Base-by-base conservation (phyloP, 805 yeast genomes). In the Zygoascus tannicola region DNA sequence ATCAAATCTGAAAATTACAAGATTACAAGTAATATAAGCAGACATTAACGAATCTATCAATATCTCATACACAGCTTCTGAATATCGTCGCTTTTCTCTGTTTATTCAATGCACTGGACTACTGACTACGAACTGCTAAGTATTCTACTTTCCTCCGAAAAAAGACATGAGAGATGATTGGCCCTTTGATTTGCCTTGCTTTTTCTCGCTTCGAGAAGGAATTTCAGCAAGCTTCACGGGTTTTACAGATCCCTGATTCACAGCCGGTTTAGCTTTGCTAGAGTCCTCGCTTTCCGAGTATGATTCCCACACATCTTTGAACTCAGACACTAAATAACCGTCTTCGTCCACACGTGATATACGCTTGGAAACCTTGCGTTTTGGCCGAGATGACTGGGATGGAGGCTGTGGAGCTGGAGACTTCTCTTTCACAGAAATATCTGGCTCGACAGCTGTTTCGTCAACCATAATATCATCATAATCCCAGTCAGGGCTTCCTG, bases 301-400 rank as follows among this genome's bases (percentile, higher is more conserved):
- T n/a, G 49, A 35, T 30, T 46, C 51, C 46, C 50, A 50, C 8
- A 22, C 49, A 8, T 47, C 51, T 23, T 46, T 48, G 10, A 45
- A 34, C 22, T 35, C 38, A 2, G 54, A 47, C 10, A 40, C 47
- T 12, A 49, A 35, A 22, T 49, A 49, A 4, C 52, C 52, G 20
- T 43, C 23, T 12, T 35, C 40, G 34, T 48, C 50, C 14, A 41
- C 46, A 38, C 41, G 41, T 7, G 41, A 36, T 12, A 50, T 46
- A 22, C 41, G 42, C 33, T 46, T 49, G 14, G 36, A 35, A 16
- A 46, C 50, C 43, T 47, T 46, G 20, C 45, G 26, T 12, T 47
- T 41, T 14, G 43, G 37, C 22, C 48, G 28, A 8, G 20, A 20
- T 3, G 40, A 35, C 40, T 22, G 30, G 33, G 38, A 35, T 23